A percentile compares a stretch with the other conserved stretches of the same genome.
phyloP scores from a whole-genome alignment of 768 basidiomycete genomes.

The Mycena rosella region DNA sequence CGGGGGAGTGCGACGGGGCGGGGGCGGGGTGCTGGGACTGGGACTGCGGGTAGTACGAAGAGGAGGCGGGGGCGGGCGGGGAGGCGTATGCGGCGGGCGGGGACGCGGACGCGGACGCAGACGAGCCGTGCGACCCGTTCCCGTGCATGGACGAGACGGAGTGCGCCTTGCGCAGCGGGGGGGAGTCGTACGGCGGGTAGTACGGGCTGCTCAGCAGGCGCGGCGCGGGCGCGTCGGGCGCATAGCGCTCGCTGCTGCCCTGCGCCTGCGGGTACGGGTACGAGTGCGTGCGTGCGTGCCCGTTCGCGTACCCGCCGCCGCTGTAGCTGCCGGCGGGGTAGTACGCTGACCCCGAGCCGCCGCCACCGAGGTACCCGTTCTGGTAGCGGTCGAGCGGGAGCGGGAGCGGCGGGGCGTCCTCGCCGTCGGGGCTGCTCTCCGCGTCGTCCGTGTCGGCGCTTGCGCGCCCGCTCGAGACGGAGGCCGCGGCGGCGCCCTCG shows the following conservation, averaged over 20 bases:
- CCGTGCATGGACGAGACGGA: background rate
- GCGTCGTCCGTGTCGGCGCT: constrained; percentile 29
- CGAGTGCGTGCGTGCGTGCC: constrained; percentile 10
- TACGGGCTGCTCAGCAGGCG: constrained; percentile 4
- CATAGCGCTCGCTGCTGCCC: too few relatives aligned
- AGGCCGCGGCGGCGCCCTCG: constrained; percentile 45
- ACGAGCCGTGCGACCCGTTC: background rate
- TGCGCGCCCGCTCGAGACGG: constrained; percentile 44
- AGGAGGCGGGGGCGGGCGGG: background rate
- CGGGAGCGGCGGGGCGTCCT: constrained; percentile 35
- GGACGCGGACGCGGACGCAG: background rate
- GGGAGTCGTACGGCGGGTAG: constrained; percentile 24
- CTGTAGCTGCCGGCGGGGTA: too few relatives aligned
- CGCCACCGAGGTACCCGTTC: background rate
- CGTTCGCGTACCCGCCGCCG: background rate
- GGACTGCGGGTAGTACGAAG: background rate
- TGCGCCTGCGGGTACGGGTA: constrained; percentile 28
- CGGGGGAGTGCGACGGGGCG: too few relatives aligned
- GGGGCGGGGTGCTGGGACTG: too few relatives aligned
- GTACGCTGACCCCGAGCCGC: background rate
- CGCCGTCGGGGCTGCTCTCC: constrained; percentile 34
- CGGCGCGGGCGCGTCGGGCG: background rate
- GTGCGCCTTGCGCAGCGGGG: background rate
- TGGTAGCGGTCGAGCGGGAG: constrained; percentile 1
- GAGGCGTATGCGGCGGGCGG: background rate